Evolutionary conservation across 164 flowering plant genomes (phyloP), one percentile per base, ranked within the genome.

Genomic region (Taxillus chinensis): DNA sequence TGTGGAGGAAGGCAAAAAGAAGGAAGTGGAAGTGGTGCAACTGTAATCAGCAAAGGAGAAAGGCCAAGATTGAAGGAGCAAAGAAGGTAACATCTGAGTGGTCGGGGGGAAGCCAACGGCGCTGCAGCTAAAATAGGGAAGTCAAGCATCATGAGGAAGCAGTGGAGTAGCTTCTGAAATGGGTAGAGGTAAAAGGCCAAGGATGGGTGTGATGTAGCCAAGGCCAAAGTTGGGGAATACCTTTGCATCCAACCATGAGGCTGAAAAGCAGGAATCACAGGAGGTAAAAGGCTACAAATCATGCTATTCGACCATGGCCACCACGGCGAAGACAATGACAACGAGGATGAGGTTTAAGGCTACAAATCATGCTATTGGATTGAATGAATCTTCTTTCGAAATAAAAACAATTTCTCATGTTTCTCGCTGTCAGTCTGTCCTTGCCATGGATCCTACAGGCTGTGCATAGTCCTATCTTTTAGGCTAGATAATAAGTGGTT

Each of bases 211-310:
- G 79, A 78, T 0, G 70, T 68, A 2, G 75, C 72, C 0, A 77
- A 74, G 56, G 17, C 45, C 50, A 74, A 74, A 63, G 77, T 71
- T 11, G 67, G 62, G 27, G 83, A 79, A 67, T 27, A 71, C 81
- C 0, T 6, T 73, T 13, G 76, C 69, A 3, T 60, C 73, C 0
- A 69, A 68, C 41, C 43, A 39, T n/a, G 79, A 72, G 38, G 57
- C 72, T 40, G 80, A 68, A 14, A 73, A 71, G 67, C 63, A 69
- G 17, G 74, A 65, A 55, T 48, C 75, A 2, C 63, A 64, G 43
- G 62, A 66, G 45, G 57, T 65, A 41, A 64, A 64, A 61, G 75
- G 71, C 7, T 54, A 57, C 43, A 3, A 68, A 5, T 43, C 62
- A 8, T 71, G n/a, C n/a, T n/a, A n/a, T n/a, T n/a, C n/a, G n/a